Conservation (phyloP, 345 rosid genomes). For the Xanthoceras sorbifolium region DNA sequence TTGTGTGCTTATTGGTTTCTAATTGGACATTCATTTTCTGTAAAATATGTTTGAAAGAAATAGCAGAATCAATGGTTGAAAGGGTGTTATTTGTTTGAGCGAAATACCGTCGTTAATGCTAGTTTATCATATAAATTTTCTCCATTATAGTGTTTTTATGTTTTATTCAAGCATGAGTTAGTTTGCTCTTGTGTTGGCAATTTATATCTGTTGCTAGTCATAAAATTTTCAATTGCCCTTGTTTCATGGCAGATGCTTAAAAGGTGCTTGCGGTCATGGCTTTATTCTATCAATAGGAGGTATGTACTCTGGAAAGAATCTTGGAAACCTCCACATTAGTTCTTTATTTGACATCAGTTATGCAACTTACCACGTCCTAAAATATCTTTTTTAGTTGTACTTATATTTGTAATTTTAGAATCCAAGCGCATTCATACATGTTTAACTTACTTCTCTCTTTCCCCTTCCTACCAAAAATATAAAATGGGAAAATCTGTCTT, state of each 20-base stretch:
- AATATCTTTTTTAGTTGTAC: not conserved
- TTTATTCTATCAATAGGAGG: slow-evolving; percentile 25
- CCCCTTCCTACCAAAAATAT: not conserved
- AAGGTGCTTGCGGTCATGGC: not conserved
- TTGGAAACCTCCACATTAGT: not conserved
- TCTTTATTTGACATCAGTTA: not conserved
- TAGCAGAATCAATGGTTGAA: not conserved
- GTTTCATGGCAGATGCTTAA: slow-evolving; percentile 35
- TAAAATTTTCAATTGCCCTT: not conserved
- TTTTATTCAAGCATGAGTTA: not conserved
- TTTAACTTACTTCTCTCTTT: not conserved
- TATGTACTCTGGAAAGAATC: slow-evolving; percentile 13
- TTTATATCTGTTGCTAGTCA: not conserved
- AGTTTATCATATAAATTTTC: not conserved
- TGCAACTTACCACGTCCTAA: not conserved
- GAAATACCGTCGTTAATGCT: not conserved
- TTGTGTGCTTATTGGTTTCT: not conserved
- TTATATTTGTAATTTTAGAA: not conserved
- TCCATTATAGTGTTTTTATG: not conserved
- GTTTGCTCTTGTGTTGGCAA: not conserved
- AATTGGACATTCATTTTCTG: not conserved
- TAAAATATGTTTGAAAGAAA: not conserved
- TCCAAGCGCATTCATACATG: not conserved
- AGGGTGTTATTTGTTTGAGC: not conserved
- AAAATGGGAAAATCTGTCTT: not conserved